phyloP scores from a whole-genome alignment of 2,329 filamentous ascomycete genomes.

The Epichloe gansuensis region DNA sequence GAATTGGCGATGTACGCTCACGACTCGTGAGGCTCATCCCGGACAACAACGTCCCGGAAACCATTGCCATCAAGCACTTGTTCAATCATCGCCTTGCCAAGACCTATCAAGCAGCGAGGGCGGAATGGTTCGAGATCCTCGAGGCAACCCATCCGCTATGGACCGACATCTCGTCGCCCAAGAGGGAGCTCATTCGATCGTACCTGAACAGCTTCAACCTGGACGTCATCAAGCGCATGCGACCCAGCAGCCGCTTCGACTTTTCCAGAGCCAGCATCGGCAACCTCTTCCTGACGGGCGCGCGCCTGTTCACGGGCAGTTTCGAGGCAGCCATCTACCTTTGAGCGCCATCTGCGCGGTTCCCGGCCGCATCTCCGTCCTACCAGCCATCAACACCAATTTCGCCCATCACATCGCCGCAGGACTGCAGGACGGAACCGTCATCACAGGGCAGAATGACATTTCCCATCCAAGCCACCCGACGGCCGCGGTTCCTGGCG shows the following conservation, averaged over 20 bases:
- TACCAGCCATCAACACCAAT: constrained; percentile 88
- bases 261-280: constrained; percentile 66
- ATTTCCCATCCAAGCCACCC: constrained; percentile 73
- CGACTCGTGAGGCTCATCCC: constrained; percentile 87
- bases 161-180: constrained; percentile 55
- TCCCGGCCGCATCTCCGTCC: constrained; percentile 60
- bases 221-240: constrained; percentile 64
- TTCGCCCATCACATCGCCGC: constrained; percentile 93
- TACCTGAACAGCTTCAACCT: constrained; percentile 66
- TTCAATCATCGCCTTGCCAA: constrained; percentile 76
- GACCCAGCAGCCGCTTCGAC: constrained; percentile 63
- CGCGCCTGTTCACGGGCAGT: constrained; percentile 79
- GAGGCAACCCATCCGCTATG: constrained; percentile 72
- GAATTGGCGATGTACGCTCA: constrained; percentile 35
- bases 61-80: constrained; percentile 62
- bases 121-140: constrained; percentile 81
- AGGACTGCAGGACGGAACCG: constrained; percentile 59
- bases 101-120: constrained; percentile 46
- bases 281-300: constrained; percentile 73
- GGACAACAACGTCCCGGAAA: constrained; percentile 46
- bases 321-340: constrained; percentile 91
- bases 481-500: constrained; percentile 30
- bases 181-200: constrained; percentile 65
- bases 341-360: constrained; percentile 80
- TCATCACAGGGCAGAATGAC: constrained; percentile 84